phyloP scores from a whole-genome alignment of 2,329 filamentous ascomycete species.

The Ceratocystis papillata region DNA sequence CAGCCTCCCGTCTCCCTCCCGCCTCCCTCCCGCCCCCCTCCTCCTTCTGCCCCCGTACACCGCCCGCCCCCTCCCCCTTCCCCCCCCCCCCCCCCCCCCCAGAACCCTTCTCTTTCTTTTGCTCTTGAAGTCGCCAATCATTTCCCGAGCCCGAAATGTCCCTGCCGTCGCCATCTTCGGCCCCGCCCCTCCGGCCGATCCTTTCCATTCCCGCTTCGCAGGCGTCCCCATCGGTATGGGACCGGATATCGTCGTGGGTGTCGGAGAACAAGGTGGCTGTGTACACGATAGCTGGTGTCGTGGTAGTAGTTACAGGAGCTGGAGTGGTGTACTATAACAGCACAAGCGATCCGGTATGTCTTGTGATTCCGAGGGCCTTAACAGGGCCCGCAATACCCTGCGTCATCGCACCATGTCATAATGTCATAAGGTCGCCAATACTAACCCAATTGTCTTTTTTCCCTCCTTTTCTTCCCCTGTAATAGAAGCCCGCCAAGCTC shows the following conservation, averaged over 20 bases:
- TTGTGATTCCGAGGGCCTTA: background rate
- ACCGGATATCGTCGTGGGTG: conserved; percentile 81
- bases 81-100: background rate
- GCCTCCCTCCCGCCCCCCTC: too few species aligned
- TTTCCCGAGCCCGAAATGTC: conserved; percentile 18
- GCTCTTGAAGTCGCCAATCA: background rate
- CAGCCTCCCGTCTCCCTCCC: too few species aligned
- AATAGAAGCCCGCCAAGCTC: conserved; percentile 51
- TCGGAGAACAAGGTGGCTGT: conserved; percentile 92
- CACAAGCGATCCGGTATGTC: conserved; percentile 46
- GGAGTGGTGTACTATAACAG: conserved; percentile 83
- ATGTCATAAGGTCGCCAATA: too few species aligned
- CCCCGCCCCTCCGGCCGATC: conserved; percentile 21
- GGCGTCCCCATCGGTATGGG: conserved; percentile 54
- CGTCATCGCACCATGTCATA: too few species aligned
- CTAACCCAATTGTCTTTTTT: too few species aligned
- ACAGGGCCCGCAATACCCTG: too few species aligned
- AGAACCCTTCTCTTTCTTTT: background rate
- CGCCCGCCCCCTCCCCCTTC: too few species aligned
- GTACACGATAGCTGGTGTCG: conserved; percentile 92
- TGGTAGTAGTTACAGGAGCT: conserved; percentile 79
- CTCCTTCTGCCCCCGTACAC: too few species aligned
- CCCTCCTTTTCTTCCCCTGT: conserved; percentile 13
- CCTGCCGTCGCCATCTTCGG: conserved; percentile 23
- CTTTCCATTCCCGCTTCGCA: conserved; percentile 23